phyloP scores from a whole-genome alignment of 352 stramenopile genomes.

The Globisporangium nunn region DNA sequence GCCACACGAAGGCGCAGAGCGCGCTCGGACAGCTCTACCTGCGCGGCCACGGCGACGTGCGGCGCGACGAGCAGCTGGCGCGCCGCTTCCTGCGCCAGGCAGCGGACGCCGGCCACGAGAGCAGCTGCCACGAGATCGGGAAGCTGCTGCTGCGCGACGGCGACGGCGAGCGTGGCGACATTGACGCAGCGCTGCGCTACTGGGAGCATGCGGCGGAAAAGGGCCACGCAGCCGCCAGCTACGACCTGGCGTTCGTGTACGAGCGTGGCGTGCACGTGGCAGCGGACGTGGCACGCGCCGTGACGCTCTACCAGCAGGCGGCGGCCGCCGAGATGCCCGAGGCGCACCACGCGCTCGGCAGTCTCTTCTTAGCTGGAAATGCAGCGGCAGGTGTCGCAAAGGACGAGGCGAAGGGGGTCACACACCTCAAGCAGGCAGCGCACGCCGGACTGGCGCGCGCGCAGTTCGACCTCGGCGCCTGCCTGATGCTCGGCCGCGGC shows the following conservation, averaged over 20 bases:
- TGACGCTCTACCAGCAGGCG: conserved; percentile 51
- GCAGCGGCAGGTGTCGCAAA: conserved; percentile 10
- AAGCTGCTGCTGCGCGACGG: conserved; percentile 64
- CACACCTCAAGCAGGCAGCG: conserved; percentile 56
- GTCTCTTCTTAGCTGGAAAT: conserved; percentile 37
- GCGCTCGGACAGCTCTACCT: conserved; percentile 70
- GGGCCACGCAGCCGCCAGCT: conserved; percentile 67
- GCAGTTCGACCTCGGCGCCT: conserved; percentile 79
- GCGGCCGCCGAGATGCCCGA: conserved; percentile 62
- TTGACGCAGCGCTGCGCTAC: conserved; percentile 44
- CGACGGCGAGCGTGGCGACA: conserved; percentile 17
- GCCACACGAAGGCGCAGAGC: conserved; percentile 65
- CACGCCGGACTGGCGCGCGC: conserved; percentile 47
- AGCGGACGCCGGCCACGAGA: conserved; percentile 55
- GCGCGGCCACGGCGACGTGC: conserved; percentile 40
- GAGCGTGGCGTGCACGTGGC: conserved; percentile 56
- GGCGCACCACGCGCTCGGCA: conserved; percentile 54
- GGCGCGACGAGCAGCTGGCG: conserved; percentile 37
- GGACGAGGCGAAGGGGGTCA: conserved; percentile 27
- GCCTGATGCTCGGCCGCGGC: conserved; percentile 69
- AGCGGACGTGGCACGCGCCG: conserved; percentile 43
- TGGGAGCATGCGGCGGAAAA: conserved; percentile 50
- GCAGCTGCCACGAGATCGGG: conserved; percentile 67
- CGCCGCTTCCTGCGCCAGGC: conserved; percentile 52
- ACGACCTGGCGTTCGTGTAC: conserved; percentile 74